These are phyloP conservation scores for Globisporangium spiculum DNA, from an alignment of 352 stramenopile species.

Conservation along the genomic window DNA sequence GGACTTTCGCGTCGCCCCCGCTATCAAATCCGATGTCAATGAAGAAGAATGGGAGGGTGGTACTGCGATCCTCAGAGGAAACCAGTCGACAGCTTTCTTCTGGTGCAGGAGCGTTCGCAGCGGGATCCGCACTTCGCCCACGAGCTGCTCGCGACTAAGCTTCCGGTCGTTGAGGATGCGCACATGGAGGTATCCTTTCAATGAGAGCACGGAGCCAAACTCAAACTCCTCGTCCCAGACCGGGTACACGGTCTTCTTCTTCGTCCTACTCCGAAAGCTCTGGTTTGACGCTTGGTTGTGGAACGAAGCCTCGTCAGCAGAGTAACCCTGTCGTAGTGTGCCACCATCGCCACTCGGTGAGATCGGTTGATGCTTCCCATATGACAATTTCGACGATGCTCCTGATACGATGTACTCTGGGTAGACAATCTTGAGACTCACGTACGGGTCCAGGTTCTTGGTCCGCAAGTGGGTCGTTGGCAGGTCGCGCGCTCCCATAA, in stretches of 20 bases:
- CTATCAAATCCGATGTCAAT: neutral
- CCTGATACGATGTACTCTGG: slow-evolving; percentile 29
- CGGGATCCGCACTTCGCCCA: slow-evolving; percentile 66
- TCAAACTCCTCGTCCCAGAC: slow-evolving; percentile 81
- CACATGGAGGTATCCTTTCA: slow-evolving; percentile 63
- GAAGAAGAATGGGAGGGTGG: slow-evolving; percentile 10
- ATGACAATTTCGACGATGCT: neutral
- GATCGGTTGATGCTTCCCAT: neutral
- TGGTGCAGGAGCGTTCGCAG: slow-evolving; percentile 61
- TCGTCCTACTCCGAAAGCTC: slow-evolving; percentile 54
- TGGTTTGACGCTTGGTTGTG: slow-evolving; percentile 7
- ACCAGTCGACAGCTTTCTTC: slow-evolving; percentile 61
- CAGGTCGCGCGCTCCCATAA: slow-evolving; percentile 52
- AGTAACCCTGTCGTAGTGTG: neutral
- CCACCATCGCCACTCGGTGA: neutral
- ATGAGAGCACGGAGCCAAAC: slow-evolving; percentile 51
- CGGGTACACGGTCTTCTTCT: slow-evolving; percentile 74
- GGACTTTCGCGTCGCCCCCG: slow-evolving; percentile 15
- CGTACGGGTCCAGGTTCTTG: slow-evolving; percentile 74
- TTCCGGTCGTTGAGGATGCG: slow-evolving; percentile 71
- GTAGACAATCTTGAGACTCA: slow-evolving; percentile 64
- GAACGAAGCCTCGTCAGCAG: neutral
- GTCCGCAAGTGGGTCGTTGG: slow-evolving; percentile 59
- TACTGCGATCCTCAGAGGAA: slow-evolving; percentile 36
- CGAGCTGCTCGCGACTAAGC: slow-evolving; percentile 58